Conservation (phyloP, 306 rosid genomes). For the Lupinus albus region DNA sequence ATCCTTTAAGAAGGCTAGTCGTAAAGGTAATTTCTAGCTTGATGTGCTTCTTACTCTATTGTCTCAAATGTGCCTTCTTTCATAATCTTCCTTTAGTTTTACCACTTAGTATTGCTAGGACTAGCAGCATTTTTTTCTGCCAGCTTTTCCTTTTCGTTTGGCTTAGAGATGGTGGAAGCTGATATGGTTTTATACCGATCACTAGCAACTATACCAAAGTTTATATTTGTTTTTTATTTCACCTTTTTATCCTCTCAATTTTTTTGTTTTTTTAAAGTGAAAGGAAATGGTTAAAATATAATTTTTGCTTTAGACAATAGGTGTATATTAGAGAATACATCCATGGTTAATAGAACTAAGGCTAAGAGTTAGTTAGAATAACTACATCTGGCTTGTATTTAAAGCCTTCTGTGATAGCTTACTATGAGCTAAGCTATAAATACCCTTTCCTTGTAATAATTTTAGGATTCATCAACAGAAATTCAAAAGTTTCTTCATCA, state of each 20-base stretch:
- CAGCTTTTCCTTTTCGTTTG: not conserved
- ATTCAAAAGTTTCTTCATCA: no score
- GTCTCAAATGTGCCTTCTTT: not conserved
- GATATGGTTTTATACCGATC: not conserved
- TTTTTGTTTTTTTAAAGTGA: not conserved
- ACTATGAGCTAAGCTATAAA: no score
- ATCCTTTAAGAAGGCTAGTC: slow-evolving; percentile 70
- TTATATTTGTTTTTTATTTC: not conserved
- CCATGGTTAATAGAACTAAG: no score
- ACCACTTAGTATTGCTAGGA: not conserved
- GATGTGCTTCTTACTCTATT: slow-evolving; percentile 18
- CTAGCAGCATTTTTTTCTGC: not conserved
- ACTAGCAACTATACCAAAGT: not conserved
- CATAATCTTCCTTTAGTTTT: slow-evolving; percentile 12
- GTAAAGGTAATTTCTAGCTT: slow-evolving; percentile 58
- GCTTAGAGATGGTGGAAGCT: slow-evolving; percentile 9
- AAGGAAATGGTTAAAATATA: not conserved
- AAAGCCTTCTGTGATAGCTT: no score
- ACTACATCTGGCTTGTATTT: no score
- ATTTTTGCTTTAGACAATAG: not conserved
- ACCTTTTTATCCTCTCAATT: no score
- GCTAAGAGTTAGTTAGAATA: no score
- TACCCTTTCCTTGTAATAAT: no score
- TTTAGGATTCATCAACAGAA: no score
- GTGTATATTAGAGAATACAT: no score